These are phyloP conservation scores for Lepidopterella palustris DNA, from an alignment of 495 filamentous ascomycete genomes.

Conservation along the genomic window DNA sequence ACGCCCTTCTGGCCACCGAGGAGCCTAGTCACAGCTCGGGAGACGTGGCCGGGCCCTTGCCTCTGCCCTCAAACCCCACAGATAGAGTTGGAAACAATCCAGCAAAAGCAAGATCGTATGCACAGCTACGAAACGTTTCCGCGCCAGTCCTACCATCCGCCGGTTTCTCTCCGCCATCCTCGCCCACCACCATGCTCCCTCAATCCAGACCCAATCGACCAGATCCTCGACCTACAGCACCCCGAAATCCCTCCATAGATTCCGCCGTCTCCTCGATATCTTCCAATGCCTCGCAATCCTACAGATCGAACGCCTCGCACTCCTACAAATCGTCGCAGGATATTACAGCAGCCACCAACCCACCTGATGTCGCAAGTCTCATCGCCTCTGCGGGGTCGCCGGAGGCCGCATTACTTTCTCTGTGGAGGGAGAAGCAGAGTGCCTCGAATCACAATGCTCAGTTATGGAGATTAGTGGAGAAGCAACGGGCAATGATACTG, in stretches of 20 bases:
- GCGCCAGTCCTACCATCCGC: slow-evolving; percentile 29
- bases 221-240: slow-evolving; percentile 43
- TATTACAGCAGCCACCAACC: slow-evolving; percentile 15
- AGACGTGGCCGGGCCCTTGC: slow-evolving; percentile 13
- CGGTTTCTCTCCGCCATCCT: slow-evolving; percentile 28
- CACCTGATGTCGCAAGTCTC: slow-evolving; percentile 33
- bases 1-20: slow-evolving; percentile 31
- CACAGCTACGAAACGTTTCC: slow-evolving; percentile 32
- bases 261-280: slow-evolving; percentile 86
- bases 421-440: slow-evolving; percentile 86
- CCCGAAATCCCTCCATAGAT: slow-evolving; percentile 89
- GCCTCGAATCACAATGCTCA: slow-evolving; percentile 84
- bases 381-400: slow-evolving; percentile 74
- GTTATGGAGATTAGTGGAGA: slow-evolving; percentile 91
- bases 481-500: slow-evolving; percentile 87
- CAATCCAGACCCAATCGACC: slow-evolving; percentile 26
- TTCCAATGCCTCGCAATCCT: slow-evolving; percentile 53
- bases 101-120: slow-evolving; percentile 20
- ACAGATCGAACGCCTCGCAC: slow-evolving; percentile 46
- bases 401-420: slow-evolving; percentile 79
- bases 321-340: slow-evolving; percentile 53
- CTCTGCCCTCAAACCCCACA: slow-evolving; percentile 1
- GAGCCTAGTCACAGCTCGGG: slow-evolving; percentile 2
- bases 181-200: slow-evolving; percentile 29
- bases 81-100: slow-evolving; percentile 10